phyloP scores from a whole-genome alignment of 768 basidiomycete species.

The Lentinula aciculospora region DNA sequence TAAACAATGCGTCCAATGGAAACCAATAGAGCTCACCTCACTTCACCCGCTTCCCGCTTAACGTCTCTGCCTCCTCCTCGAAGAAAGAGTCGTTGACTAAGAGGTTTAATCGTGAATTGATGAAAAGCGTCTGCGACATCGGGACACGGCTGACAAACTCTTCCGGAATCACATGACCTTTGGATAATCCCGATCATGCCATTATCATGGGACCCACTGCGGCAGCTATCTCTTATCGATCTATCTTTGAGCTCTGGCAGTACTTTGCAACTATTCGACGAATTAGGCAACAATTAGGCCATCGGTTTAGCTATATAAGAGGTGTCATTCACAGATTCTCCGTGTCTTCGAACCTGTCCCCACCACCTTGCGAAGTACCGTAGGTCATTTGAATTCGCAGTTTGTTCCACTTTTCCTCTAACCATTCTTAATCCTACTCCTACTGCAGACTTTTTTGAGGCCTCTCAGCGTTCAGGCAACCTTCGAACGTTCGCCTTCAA shows the following conservation, averaged over 20 bases:
- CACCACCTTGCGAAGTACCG: not conserved
- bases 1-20: not conserved
- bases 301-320: not conserved
- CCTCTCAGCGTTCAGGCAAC: slow-evolving; percentile 51
- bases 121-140: slow-evolving; percentile 5
- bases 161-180: not conserved
- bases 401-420: too few species aligned
- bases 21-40: slow-evolving; percentile 37
- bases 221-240: slow-evolving; percentile 21
- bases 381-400: not conserved
- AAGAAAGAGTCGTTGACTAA: slow-evolving; percentile 42
- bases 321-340: not conserved
- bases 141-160: not conserved
- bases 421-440: not conserved
- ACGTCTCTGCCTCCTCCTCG: slow-evolving; percentile 64
- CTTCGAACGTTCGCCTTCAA: slow-evolving; percentile 57
- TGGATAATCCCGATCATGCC: not conserved
- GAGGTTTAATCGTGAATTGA: slow-evolving; percentile 20
- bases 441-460: slow-evolving; percentile 21
- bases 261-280: not conserved
- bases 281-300: not conserved
- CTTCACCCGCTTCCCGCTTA: slow-evolving; percentile 70
- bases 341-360: not conserved
- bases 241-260: slow-evolving; percentile 1
- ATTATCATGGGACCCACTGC: too few species aligned